Conservation (phyloP, 495 filamentous ascomycete genomes). For the Daldinia bambusicola region DNA sequence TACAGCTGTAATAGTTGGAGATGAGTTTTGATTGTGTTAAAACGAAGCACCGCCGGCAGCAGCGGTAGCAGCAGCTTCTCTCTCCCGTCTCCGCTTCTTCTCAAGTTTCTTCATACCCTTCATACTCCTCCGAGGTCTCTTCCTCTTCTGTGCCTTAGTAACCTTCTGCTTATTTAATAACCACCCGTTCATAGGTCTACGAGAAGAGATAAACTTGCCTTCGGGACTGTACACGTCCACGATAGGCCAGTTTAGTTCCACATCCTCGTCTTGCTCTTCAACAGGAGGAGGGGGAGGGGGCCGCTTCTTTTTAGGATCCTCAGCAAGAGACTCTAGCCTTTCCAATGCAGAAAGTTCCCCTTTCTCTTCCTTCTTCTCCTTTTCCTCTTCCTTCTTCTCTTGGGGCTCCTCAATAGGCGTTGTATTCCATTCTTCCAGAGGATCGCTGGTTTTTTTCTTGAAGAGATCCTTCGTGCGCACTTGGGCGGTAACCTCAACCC, state of each 20-base stretch:
- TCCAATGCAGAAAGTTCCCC: conserved; percentile 34
- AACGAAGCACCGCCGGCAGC: not conserved
- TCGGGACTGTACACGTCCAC: conserved; percentile 88
- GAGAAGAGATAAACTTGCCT: conserved; percentile 75
- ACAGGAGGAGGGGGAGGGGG: conserved; percentile 11
- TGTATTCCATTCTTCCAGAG: conserved; percentile 13
- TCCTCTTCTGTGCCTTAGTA: conserved; percentile 34
- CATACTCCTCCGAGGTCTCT: conserved; percentile 67
- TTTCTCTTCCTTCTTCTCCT: conserved; percentile 20
- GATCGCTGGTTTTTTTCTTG: conserved; percentile 2
- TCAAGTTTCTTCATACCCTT: conserved; percentile 64
- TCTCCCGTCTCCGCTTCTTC: conserved; percentile 50
- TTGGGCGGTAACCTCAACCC: conserved; percentile 90
- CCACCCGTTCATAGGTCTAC: conserved; percentile 81
- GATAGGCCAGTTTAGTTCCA: conserved; percentile 63
- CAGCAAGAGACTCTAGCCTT: conserved; percentile 35
- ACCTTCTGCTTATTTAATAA: conserved; percentile 54
- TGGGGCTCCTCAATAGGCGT: conserved; percentile 20
- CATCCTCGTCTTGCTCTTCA: conserved; percentile 11
- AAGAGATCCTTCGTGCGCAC: conserved; percentile 66
- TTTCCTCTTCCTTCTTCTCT: conserved; percentile 15
- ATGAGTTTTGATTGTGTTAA: not conserved
- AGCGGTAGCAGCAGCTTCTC: not conserved
- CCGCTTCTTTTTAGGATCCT: conserved; percentile 35
- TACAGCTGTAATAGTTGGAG: not conserved